Evolutionary conservation across 352 stramenopile genomes (phyloP), one percentile per base, ranked within the genome.

Genomic region (Globisporangium alternatum): DNA sequence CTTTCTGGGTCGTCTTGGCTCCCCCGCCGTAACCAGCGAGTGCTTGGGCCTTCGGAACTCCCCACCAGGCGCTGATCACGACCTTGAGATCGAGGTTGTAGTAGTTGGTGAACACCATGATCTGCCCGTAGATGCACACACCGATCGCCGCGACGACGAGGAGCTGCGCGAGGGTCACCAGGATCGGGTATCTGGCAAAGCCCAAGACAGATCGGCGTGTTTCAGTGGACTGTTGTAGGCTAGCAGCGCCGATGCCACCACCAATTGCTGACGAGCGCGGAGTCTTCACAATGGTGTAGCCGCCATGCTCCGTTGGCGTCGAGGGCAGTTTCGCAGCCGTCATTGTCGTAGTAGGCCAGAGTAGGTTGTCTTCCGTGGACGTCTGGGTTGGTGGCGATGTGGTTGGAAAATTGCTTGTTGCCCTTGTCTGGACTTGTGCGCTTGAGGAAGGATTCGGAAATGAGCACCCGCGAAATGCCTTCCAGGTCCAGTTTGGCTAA

Each of bases 61-160:
- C 57, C 57, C 57, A 63, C 57, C 57, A 63, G 37, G 19, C 57
- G 15, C 57, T 63, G 25, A 63, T 41, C 22, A 37, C 44, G 30
- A 63, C 43, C 28, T 55, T 55, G 47, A 65, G 30, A n/a, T 57
- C 39, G 31, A 58, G 31, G 45, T 51, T 65, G 47, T 65, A 65
- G 49, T 58, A 58, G 47, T 56, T 25, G 12, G 59, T 65, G 59
- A 58, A 58, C n/a, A 65, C 49, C 47, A 58, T 52, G 49, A 65
- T 57, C 39, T 65, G 59, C 35, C 59, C 59, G 25, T 58, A 65
- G 28, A 58, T 19, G 45, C n/a, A 43, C 10, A 65, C 59, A 19
- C 45, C 45, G 45, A 65, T 65, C 8, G 59, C 45, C 19, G 37
- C 31, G 37, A 49, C n/a, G 33, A 65, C 25, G 9, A 65, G 21